A percentile compares a stretch with the other conserved stretches of the same genome.
Evolutionary conservation across 345 rosid genomes (phyloP).

Genomic region (Ceriops zippeliana): DNA sequence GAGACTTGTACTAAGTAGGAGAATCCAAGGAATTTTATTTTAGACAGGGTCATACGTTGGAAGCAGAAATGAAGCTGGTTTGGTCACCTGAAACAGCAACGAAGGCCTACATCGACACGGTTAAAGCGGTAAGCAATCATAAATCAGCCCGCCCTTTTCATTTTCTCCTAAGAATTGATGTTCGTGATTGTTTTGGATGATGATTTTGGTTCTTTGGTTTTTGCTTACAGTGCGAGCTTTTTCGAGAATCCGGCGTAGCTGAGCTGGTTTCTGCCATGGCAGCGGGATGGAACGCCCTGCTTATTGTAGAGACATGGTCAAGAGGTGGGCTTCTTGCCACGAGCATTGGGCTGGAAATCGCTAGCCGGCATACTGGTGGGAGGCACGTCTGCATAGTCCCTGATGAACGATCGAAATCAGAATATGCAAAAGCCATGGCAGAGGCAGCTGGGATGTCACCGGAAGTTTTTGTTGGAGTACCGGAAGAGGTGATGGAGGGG

Average conservation of each 20-base stretch:
- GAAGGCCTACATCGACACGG: conserved; percentile 78
- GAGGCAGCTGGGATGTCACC: conserved; percentile 35
- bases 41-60: neutral
- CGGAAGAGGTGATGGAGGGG: conserved; percentile 42
- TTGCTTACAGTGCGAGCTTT: conserved; percentile 45
- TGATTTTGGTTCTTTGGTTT: conserved; percentile 1
- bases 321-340: conserved; percentile 56
- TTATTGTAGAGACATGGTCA: conserved; percentile 82
- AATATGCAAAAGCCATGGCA: conserved; percentile 44
- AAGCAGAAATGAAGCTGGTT: conserved; percentile 72
- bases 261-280: conserved; percentile 94
- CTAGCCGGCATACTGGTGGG: conserved; percentile 60
- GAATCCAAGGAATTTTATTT: neutral
- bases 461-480: conserved; percentile 51
- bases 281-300: conserved; percentile 84
- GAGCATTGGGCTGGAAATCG: conserved; percentile 70
- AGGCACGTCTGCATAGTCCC: conserved; percentile 77
- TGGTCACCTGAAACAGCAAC: conserved; percentile 89
- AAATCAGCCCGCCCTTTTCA: neutral
- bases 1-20: conserved; percentile 2
- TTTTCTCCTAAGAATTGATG: neutral
- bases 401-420: conserved; percentile 51
- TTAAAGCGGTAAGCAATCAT: conserved; percentile 52
- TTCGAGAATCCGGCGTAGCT: conserved; percentile 65
- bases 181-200: neutral